Base-by-base conservation (phyloP, 306 rosid species). In the Canavalia gladiata region DNA sequence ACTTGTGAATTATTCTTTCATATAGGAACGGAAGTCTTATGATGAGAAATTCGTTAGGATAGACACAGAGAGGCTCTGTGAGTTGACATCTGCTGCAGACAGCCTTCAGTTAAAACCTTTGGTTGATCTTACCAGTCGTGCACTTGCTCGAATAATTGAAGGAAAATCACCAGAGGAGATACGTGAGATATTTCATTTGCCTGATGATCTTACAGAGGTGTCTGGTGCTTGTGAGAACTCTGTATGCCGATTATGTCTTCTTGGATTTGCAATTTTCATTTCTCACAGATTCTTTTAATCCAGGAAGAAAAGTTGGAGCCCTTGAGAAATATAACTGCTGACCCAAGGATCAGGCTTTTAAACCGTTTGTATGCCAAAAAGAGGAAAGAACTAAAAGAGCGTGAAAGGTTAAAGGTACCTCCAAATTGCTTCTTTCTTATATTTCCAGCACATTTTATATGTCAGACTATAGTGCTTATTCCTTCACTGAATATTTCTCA, bases 281-380 rank as follows among this genome's bases (percentile, higher is more conserved):
- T 87, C 88, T 95, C 54, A 87, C 49, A 33, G 37, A 79, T 77
- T 86, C 66, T 56, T 79, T 79, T 76, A 47, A 75, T 58, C 45
- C 92, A 95, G 97, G 99, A 95, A 91, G 99, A 95, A 85, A 93
- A 95, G 83, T 85, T 95, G 91, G 99, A 92, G 86, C 99, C 99
- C 49, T 72, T 93, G 54, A 88, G 92, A 82, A 93, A 95, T 87
- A 87, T 87, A 80, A 93, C 97, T 3, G 99, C 89, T 13, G 99
- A 95, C 82, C 99, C 98, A 64, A 95, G 99, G 77, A 95, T 95
- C 69, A 93, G 99, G 71, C 99, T 95, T 74, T 87, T 95, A 82
- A 95, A 95, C 72, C 91, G 99, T 67, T 86, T 95, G 83, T 93
- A 95, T 87, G 99, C 99, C 39, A 92, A 94, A 68, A 95, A 95